Evolutionary conservation across 257 asterid species (phyloP).

Genomic region (Scutellaria baicalensis): DNA sequence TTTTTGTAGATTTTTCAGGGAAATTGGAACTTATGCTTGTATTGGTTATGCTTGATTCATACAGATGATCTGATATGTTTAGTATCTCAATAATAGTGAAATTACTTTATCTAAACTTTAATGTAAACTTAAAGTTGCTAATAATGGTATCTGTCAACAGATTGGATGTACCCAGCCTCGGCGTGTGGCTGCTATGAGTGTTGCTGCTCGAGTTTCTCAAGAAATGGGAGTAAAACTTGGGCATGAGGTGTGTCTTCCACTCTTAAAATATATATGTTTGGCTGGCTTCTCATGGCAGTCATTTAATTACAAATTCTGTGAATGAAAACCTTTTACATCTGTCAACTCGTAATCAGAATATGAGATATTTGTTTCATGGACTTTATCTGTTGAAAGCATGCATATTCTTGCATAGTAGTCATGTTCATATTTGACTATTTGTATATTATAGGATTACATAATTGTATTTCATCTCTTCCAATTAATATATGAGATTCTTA

Average conservation of each 20-base stretch:
- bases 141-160: constrained; percentile 28
- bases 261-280: constrained; percentile 4
- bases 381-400: background rate
- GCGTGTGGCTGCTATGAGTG: constrained; percentile 99
- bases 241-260: constrained; percentile 64
- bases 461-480: background rate
- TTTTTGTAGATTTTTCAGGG: background rate
- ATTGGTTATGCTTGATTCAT: background rate
- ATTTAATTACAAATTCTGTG: background rate
- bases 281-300: background rate
- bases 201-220: constrained; percentile 95
- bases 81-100: background rate
- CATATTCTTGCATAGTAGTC: background rate
- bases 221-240: constrained; percentile 99
- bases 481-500: background rate
- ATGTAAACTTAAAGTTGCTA: background rate
- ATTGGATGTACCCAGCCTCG: constrained; percentile 99
- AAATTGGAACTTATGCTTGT: background rate
- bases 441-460: background rate
- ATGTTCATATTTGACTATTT: background rate
- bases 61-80: background rate
- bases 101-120: background rate
- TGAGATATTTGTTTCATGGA: background rate
- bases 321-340: background rate
- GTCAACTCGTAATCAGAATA: background rate